Percentiles rank a stretch among this genome's conserved stretches.
These are phyloP conservation scores for Amphichorda felina DNA, from an alignment of 2,329 filamentous ascomycete species.

Conservation along the genomic window DNA sequence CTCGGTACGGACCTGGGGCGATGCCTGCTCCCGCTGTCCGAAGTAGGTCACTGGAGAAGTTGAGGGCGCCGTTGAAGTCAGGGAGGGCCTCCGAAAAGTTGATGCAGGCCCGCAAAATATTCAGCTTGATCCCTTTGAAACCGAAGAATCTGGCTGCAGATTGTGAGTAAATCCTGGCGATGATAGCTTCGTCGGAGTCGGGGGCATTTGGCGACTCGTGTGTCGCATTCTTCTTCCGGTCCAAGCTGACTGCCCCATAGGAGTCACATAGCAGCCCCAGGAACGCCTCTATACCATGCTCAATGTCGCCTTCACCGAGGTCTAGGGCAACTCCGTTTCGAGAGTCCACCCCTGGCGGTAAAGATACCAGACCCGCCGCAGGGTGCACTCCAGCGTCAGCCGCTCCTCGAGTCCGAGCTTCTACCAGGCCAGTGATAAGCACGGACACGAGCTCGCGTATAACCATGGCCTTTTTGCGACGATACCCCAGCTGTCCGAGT, in stretches of 20 bases:
- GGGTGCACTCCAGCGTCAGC: constrained; percentile 96
- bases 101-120: constrained; percentile 80
- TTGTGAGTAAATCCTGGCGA: constrained; percentile 48
- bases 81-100: constrained; percentile 89
- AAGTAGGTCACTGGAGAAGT: constrained; percentile 74
- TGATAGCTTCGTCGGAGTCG: constrained; percentile 39
- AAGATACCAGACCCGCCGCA: constrained; percentile 69
- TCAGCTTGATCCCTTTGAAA: constrained; percentile 68
- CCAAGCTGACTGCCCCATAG: constrained; percentile 50
- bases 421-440: constrained; percentile 73
- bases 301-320: constrained; percentile 51
- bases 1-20: constrained; percentile 57
- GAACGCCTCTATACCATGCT: constrained; percentile 53
- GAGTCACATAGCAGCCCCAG: constrained; percentile 48
- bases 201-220: constrained; percentile 10
- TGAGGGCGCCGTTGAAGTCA: constrained; percentile 81
- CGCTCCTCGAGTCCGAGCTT: constrained; percentile 83
- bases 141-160: constrained; percentile 57
- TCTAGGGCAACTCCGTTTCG: constrained; percentile 35
- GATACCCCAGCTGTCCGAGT: constrained; percentile 65
- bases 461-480: constrained; percentile 85
- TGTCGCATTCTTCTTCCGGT: constrained; percentile 17
- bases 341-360: constrained; percentile 37
- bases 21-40: constrained; percentile 72
- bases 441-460: constrained; percentile 76